A percentile compares a stretch with the other conserved stretches of the same genome.
Conservation (phyloP, 2,329 filamentous ascomycete genomes). For the Phoma herbarum region DNA sequence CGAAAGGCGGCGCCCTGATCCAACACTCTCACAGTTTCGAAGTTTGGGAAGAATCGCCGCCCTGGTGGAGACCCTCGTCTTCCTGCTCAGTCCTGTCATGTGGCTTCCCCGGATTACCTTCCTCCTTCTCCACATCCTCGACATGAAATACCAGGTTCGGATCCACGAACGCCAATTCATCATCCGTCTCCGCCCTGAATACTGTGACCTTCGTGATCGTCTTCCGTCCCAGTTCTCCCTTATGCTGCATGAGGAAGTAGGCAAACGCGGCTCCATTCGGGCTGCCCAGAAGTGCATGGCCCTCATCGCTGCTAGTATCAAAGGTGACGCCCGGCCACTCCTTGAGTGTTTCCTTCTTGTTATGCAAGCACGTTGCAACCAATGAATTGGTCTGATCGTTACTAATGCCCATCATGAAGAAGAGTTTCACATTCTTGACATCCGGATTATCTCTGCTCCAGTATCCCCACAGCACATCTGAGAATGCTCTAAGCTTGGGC, state of each 20-base stretch:
- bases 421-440: conserved; percentile 27
- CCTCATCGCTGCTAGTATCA: conserved; percentile 22
- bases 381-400: conserved; percentile 31
- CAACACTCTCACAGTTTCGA: neutral
- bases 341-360: conserved; percentile 4
- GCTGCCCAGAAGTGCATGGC: conserved; percentile 29
- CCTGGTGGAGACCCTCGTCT: neutral
- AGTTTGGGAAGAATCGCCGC: too few species aligned
- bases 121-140: conserved; percentile 3
- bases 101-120: neutral
- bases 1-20: neutral
- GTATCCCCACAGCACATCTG: conserved; percentile 35
- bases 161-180: conserved; percentile 27
- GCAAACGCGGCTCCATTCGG: conserved; percentile 34
- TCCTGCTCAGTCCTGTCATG: neutral
- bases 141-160: conserved; percentile 27
- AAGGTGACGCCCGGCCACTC: conserved; percentile 34
- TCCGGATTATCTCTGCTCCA: conserved; percentile 26
- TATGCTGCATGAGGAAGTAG: conserved; percentile 35
- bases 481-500: conserved; percentile 23
- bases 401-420: conserved; percentile 31
- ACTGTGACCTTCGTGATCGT: conserved; percentile 27
- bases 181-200: conserved; percentile 23
- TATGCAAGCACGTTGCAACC: conserved; percentile 25
- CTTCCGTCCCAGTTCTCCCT: conserved; percentile 30